Evolutionary conservation across 352 stramenopile species (phyloP).

Genomic region (Phytophthora parvispora): DNA sequence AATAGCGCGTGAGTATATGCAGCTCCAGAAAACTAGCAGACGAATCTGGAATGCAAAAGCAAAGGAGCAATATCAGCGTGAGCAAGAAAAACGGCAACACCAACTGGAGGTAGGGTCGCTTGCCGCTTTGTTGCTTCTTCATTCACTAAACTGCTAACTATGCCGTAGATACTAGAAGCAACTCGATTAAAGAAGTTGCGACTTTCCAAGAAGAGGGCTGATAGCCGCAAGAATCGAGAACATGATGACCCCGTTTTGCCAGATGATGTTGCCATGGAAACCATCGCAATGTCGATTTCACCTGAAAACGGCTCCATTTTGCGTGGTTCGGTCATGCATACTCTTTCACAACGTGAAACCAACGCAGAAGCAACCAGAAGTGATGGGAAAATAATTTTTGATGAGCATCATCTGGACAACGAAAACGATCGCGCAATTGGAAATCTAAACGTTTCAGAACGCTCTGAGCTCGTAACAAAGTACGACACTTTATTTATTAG

Average conservation of each 20-base stretch:
- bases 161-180: conserved; percentile 31
- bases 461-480: neutral
- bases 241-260: neutral
- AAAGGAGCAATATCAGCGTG: conserved; percentile 46
- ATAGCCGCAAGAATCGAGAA: conserved; percentile 4
- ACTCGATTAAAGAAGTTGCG: conserved; percentile 40
- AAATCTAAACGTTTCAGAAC: conserved; percentile 9
- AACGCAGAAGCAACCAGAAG: neutral
- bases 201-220: conserved; percentile 20
- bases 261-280: neutral
- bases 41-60: conserved; percentile 40
- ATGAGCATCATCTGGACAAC: conserved; percentile 8
- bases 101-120: conserved; percentile 54
- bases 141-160: neutral
- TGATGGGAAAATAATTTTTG: conserved; percentile 6
- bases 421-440: conserved; percentile 31
- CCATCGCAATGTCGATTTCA: neutral
- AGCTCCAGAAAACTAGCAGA: conserved; percentile 67
- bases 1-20: conserved; percentile 74
- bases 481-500: neutral
- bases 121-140: neutral
- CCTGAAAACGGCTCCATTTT: neutral
- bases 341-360: neutral
- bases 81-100: conserved; percentile 50
- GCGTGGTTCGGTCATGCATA: neutral